phyloP scores from a whole-genome alignment of 441 rosid genomes.

The Mallotus japonicus region DNA sequence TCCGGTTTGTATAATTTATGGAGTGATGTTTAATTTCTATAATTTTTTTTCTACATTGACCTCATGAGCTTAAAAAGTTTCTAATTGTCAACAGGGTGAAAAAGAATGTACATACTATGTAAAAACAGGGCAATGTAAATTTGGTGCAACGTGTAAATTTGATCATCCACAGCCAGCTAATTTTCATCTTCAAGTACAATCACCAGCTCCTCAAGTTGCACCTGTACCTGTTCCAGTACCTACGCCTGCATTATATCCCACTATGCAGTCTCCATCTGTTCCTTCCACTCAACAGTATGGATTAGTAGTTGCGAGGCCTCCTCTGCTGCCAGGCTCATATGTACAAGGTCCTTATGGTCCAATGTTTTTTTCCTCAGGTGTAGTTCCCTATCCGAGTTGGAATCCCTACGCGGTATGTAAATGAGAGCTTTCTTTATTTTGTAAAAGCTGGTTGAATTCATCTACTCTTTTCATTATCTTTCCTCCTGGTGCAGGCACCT shows the following conservation, averaged over 20 bases:
- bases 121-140: conserved; percentile 93
- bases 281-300: conserved; percentile 78
- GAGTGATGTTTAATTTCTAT: conserved; percentile 7
- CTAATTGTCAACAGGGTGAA: conserved; percentile 51
- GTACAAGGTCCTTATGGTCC: conserved; percentile 73
- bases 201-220: conserved; percentile 48
- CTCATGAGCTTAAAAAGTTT: conserved; percentile 12
- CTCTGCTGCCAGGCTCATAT: conserved; percentile 63
- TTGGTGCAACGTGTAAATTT: conserved; percentile 85
- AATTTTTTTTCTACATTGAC: not conserved
- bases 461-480: conserved; percentile 8
- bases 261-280: conserved; percentile 58
- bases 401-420: conserved; percentile 66
- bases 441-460: not conserved
- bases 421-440: conserved; percentile 16
- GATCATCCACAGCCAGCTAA: conserved; percentile 74
- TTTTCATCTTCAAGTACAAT: conserved; percentile 42
- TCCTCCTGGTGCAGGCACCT: conserved; percentile 44
- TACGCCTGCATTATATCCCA: conserved; percentile 47
- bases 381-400: conserved; percentile 77
- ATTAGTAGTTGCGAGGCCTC: conserved; percentile 73
- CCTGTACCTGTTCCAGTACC: conserved; percentile 42
- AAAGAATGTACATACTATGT: conserved; percentile 84
- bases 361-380: conserved; percentile 63
- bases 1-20: conserved; percentile 54